phyloP scores from a whole-genome alignment of 139 green algal species.

The Picochlorum sp. region DNA sequence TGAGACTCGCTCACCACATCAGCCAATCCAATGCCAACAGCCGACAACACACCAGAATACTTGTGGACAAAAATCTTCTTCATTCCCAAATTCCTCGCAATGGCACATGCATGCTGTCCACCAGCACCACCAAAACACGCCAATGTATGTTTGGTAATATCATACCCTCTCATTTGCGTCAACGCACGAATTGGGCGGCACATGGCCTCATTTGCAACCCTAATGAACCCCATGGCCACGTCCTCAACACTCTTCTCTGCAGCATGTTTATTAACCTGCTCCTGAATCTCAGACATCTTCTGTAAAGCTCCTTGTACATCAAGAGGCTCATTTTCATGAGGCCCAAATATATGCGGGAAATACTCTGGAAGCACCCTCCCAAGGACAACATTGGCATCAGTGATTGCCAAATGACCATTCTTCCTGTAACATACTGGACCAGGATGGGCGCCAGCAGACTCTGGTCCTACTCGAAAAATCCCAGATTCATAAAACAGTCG shows the following conservation, averaged over 20 bases:
- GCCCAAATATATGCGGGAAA: conserved; percentile 92
- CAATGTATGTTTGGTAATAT: conserved; percentile 78
- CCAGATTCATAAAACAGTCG: conserved; percentile 63
- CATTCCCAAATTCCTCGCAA: conserved; percentile 83
- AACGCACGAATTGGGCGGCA: conserved; percentile 87
- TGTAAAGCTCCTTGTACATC: conserved; percentile 45
- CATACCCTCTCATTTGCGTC: conserved; percentile 87
- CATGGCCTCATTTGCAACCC: conserved; percentile 97
- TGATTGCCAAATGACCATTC: conserved; percentile 79
- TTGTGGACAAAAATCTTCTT: conserved; percentile 88
- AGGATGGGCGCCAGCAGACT: conserved; percentile 88
- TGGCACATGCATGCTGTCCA: conserved; percentile 92
- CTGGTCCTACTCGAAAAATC: conserved; percentile 73
- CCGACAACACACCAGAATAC: conserved; percentile 81
- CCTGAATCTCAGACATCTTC: conserved; percentile 48
- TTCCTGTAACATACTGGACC: conserved; percentile 95
- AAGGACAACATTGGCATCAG: conserved; percentile 91
- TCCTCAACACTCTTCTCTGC: conserved; percentile 50
- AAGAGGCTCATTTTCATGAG: conserved; percentile 65
- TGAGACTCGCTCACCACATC: conserved; percentile 88
- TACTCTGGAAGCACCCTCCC: conserved; percentile 84
- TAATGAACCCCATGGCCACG: conserved; percentile 81
- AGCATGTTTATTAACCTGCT: conserved; percentile 52
- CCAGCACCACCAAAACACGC: conserved; percentile 94
- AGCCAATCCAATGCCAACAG: conserved; percentile 90